Percentiles rank a stretch among this genome's conserved stretches.
Evolutionary conservation across 768 basidiomycete genomes (phyloP).

Genomic region (Hygrophorus pudorinus): DNA sequence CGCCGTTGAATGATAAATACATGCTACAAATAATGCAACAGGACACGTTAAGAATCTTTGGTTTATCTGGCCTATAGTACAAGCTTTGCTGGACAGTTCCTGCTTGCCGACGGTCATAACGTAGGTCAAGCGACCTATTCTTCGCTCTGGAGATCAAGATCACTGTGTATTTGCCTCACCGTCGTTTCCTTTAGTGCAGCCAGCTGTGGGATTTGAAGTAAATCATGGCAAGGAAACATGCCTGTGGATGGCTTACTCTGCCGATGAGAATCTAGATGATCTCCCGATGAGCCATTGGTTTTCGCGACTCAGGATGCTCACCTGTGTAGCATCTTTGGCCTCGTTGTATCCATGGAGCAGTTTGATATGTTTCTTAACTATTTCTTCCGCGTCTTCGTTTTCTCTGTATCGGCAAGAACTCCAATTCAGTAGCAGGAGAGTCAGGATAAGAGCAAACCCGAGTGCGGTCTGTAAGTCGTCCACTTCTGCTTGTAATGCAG

Average conservation of each 20-base stretch:
- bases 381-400: slow-evolving; percentile 40
- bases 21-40: no score
- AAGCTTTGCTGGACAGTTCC: not conserved
- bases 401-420: slow-evolving; percentile 17
- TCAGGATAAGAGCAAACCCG: slow-evolving; percentile 27
- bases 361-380: slow-evolving; percentile 60
- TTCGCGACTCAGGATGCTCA: slow-evolving; percentile 12
- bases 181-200: slow-evolving; percentile 61
- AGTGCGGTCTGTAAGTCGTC: slow-evolving; percentile 35
- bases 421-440: not conserved
- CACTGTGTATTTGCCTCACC: slow-evolving; percentile 63
- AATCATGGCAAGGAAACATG: not conserved
- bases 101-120: no score
- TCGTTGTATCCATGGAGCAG: slow-evolving; percentile 72
- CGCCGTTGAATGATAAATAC: slow-evolving; percentile 5
- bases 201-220: slow-evolving; percentile 36
- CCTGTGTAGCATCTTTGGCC: slow-evolving; percentile 78
- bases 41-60: not conserved
- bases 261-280: slow-evolving; percentile 61
- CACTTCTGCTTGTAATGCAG: slow-evolving; percentile 39
- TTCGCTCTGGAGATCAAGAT: slow-evolving; percentile 49
- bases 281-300: slow-evolving; percentile 5
- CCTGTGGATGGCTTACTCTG: slow-evolving; percentile 33
- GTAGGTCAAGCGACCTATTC: slow-evolving; percentile 31
- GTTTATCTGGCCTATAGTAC: not conserved